Base-by-base conservation (phyloP, 768 basidiomycete genomes). In the Mycena latifolia region DNA sequence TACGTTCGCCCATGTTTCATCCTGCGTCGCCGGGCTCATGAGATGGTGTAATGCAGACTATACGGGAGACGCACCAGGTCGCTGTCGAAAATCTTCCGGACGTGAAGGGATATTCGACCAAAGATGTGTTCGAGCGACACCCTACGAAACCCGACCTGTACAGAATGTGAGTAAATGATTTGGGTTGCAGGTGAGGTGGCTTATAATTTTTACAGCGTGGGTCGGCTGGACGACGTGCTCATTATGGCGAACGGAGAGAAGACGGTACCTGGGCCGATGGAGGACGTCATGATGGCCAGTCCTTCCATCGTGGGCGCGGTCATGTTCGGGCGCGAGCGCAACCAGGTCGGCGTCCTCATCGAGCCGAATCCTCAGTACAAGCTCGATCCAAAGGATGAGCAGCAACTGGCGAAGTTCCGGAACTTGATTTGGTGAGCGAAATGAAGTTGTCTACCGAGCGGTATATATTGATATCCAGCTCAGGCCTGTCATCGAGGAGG, bases 401-500 rank as follows among this genome's bases (percentile, higher is more conserved):
- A 46, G 39, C 28, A 48, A 18, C 25, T 69, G 17, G 59, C 74
- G 0, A 71, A 72, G 22, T 77, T 78, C 25, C 71, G 79, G n/a
- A 80, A 83, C 66, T 61, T 74, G 33, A 67, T 85, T 12, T 84
- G 82, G 82, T 81, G 37, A 47, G 52, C 17, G 8, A 31, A 2
- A 70, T n/a, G n/a, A 27, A n/a, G 25, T 24, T 28, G 24, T 2
- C 6, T 17, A 7, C 33, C 17, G 48, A 22, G 22, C n/a, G n/a
- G n/a, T n/a, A n/a, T 12, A n/a, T 24, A 11, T 56, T 53, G 10
- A 57, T 70, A 0, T 47, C 76, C 14, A 2, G 4, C 46, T 5
- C 37, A 84, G 81, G 81, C 77, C 73, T 1, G 66, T 75, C 9
- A 75, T 85, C 12, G 83, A 84, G 52, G 78, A 83, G 33, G 84